These are phyloP conservation scores for Cyclanthera cordifolia DNA, from an alignment of 306 rosid species.

Conservation along the genomic window DNA sequence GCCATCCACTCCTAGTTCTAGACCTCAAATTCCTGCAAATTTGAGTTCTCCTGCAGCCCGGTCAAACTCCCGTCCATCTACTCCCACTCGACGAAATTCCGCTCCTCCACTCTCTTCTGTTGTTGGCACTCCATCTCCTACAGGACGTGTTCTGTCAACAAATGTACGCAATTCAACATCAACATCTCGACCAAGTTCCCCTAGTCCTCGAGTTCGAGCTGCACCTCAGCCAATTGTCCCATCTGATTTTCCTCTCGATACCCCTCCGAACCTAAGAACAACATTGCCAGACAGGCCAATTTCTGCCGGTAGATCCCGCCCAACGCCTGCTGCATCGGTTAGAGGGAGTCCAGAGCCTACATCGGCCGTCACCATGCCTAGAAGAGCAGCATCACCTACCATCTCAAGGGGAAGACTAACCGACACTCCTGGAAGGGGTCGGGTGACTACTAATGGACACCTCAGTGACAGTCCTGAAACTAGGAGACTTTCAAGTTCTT, in stretches of 20 bases:
- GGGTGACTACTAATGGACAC: constrained; percentile 52
- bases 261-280: constrained; percentile 92
- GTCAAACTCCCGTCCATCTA: constrained; percentile 67
- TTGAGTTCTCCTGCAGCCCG: constrained; percentile 57
- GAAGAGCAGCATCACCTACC: constrained; percentile 70
- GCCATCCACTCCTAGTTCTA: constrained; percentile 87
- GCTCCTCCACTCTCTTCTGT: constrained; percentile 47
- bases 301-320: constrained; percentile 91
- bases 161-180: constrained; percentile 67
- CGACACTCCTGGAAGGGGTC: constrained; percentile 51
- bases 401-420: constrained; percentile 66
- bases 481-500: constrained; percentile 38
- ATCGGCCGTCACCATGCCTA: constrained; percentile 30
- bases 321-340: constrained; percentile 29
- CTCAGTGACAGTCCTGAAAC: constrained; percentile 42
- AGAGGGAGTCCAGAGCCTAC: constrained; percentile 56
- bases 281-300: constrained; percentile 87
- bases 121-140: constrained; percentile 35
- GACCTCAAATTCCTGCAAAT: constrained; percentile 84
- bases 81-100: constrained; percentile 67
- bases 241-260: constrained; percentile 75
- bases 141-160: constrained; percentile 31
- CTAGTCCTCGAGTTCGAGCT: constrained; percentile 62
- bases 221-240: constrained; percentile 81
- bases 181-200: constrained; percentile 77